Evolutionary conservation across 441 rosid genomes (phyloP), one percentile per base, ranked within the genome.

Genomic region (Populus trichocarpa): DNA sequence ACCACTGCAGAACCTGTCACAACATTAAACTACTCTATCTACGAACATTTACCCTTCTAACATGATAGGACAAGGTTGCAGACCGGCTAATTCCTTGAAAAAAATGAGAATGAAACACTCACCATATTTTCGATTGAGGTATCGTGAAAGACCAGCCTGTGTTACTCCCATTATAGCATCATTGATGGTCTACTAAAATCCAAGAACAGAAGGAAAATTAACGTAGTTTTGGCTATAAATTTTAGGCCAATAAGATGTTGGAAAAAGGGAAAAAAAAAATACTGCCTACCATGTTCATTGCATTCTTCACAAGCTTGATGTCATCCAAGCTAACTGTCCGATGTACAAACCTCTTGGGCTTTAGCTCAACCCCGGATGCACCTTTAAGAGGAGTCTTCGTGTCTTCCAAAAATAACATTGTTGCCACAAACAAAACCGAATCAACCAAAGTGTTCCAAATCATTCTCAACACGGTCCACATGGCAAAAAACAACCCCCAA

Each of bases 111-210:
- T 7, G 23, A 67, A 66, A 65, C 76, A 75, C 84, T 84, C 67
- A 89, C 97, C 91, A 69, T 83, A 83, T 89, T 83, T 85, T 20
- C 88, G 75, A 59, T 82, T 75, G 65, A 95, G 88, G 70, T 91
- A 90, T 50, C 82, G 85, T 0, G 97, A 90, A 61, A 95, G 90
- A 64, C 90, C 94, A 11, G 96, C 96, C 80, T 93, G 90, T n/a
- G 91, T 89, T 71, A 88, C 80, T 78, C 97, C 98, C 46, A 90
- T 50, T 50, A 95, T 72, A 25, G 92, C 93, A 80, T 92, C 98
- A 12, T 91, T 93, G 35, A 91, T 71, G 13, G 97, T 93, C 99
- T 95, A 80, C 75, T 61, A 77, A 11, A 80, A 25, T 74, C 35
- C 23, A 7, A 10, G 11, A 11, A 14, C 8, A 63, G n/a, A 65